phyloP scores from a whole-genome alignment of 2,329 filamentous ascomycete genomes.

The Myriosclerotinia curreyana region DNA sequence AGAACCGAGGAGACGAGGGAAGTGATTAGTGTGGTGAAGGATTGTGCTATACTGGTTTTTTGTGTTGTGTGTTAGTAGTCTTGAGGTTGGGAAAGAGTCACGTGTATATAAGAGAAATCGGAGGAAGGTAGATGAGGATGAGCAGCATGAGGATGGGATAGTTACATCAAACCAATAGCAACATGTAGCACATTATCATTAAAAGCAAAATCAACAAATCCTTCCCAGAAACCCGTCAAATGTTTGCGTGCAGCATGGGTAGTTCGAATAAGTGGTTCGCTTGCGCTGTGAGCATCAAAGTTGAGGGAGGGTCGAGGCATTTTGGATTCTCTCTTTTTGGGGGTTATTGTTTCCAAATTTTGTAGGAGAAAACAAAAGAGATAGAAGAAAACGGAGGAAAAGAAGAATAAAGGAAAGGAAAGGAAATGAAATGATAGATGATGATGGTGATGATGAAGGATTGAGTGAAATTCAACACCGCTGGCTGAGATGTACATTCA shows the following conservation, averaged over 20 bases:
- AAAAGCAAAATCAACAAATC: slow-evolving; percentile 70
- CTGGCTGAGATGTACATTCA: neutral
- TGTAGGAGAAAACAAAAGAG: neutral
- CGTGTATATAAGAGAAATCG: neutral
- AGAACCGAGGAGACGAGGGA: slow-evolving; percentile 69
- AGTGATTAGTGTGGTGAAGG: slow-evolving; percentile 69
- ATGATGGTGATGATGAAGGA: no score
- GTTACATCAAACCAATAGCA: slow-evolving; percentile 66
- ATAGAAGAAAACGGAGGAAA: neutral
- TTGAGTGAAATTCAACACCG: slow-evolving; percentile 3
- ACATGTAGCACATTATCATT: slow-evolving; percentile 74
- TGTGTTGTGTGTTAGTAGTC: slow-evolving; percentile 1
- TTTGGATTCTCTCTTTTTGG: neutral
- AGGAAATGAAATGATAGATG: neutral
- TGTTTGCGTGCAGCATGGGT: slow-evolving; percentile 29
- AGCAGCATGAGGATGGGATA: neutral
- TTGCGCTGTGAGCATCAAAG: slow-evolving; percentile 26
- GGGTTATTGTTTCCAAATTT: neutral
- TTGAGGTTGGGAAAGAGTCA: neutral
- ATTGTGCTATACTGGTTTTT: slow-evolving; percentile 57
- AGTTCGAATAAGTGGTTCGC: slow-evolving; percentile 33
- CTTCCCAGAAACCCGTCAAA: slow-evolving; percentile 52
- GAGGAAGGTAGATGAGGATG: neutral
- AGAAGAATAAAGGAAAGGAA: neutral
- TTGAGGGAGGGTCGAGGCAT: slow-evolving; percentile 28